A percentile compares a stretch with the other conserved stretches of the same genome.
phyloP scores from a whole-genome alignment of 306 rosid genomes.

The Gleditsia sinensis region DNA sequence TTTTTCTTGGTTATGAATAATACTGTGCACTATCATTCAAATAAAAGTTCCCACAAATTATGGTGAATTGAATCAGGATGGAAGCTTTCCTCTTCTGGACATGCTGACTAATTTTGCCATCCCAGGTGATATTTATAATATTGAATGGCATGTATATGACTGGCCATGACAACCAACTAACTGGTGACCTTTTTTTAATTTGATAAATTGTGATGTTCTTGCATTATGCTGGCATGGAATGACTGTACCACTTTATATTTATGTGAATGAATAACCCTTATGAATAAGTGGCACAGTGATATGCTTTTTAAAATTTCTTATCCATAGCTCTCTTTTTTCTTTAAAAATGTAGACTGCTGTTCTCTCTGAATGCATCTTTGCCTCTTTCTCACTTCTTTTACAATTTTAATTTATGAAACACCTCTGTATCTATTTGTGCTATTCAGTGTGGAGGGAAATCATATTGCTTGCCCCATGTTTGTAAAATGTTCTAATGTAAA shows the following conservation, averaged over 20 bases:
- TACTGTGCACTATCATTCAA: not conserved
- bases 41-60: not conserved
- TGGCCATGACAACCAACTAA: not conserved
- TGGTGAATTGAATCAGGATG: not conserved
- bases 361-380: not conserved
- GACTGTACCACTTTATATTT: not conserved
- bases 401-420: not conserved
- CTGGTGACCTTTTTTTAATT: not conserved
- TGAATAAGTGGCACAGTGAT: not conserved
- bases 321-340: not conserved
- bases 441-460: not conserved
- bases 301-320: too few species aligned
- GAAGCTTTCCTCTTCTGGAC: not conserved
- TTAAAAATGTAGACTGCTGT: not conserved
- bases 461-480: not conserved
- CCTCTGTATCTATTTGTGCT: not conserved
- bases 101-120: too few species aligned
- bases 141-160: not conserved
- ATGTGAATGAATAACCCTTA: not conserved
- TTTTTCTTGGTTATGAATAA: slow-evolving; percentile 13
- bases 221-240: too few species aligned
- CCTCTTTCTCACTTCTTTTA: not conserved
- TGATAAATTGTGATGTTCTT: not conserved
- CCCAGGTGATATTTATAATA: not conserved
- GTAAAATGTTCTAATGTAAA: not conserved